Evolutionary conservation across 352 stramenopile species (phyloP).

Genomic region (Globisporangium paroecandrum): DNA sequence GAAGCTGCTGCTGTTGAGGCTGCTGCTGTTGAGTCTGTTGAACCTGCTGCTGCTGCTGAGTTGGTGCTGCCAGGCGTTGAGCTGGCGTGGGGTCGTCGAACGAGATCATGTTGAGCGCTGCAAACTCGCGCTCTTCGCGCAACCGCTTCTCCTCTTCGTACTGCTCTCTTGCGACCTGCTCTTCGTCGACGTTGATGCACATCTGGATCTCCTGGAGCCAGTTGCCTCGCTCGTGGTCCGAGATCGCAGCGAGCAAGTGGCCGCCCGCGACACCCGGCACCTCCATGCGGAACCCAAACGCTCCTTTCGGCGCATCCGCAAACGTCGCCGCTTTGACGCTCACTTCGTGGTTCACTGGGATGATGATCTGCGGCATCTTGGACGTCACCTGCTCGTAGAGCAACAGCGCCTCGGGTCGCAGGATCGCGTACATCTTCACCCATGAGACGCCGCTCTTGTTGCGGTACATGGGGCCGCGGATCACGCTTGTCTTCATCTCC

Average conservation of each 20-base stretch:
- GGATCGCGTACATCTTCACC: conserved; percentile 64
- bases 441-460: conserved; percentile 70
- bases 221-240: conserved; percentile 69
- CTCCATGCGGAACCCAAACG: conserved; percentile 61
- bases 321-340: conserved; percentile 41
- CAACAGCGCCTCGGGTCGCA: conserved; percentile 67
- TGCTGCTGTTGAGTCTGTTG: not conserved
- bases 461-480: conserved; percentile 59
- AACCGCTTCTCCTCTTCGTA: conserved; percentile 52
- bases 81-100: conserved; percentile 46
- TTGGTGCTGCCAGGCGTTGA: not conserved
- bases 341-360: conserved; percentile 67
- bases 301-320: conserved; percentile 43
- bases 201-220: conserved; percentile 80
- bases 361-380: conserved; percentile 67
- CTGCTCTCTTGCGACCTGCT: conserved; percentile 36
- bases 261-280: conserved; percentile 57
- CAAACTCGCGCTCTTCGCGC: conserved; percentile 57
- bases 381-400: conserved; percentile 60
- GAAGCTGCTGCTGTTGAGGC: not conserved
- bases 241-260: conserved; percentile 51
- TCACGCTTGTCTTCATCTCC: conserved; percentile 67
- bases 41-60: conserved; percentile 1
- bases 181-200: conserved; percentile 42
- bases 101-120: conserved; percentile 77